These are phyloP conservation scores for Populus hybrid DNA, from an alignment of 441 rosid species.

Conservation along the genomic window DNA sequence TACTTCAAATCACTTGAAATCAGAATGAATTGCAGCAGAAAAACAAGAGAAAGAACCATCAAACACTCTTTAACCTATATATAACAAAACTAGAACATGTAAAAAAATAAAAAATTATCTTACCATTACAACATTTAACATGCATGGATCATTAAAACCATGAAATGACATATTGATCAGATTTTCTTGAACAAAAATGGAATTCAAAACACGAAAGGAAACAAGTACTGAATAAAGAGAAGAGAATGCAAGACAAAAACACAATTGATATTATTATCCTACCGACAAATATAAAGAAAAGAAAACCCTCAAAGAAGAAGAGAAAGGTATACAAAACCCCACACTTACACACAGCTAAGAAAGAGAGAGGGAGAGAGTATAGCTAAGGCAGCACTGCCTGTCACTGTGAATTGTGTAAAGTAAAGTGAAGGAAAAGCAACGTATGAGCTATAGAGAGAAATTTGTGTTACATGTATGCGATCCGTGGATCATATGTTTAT, in stretches of 20 bases:
- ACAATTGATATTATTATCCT: constrained; percentile 1
- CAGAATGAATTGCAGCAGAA: constrained; percentile 15
- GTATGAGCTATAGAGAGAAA: neutral
- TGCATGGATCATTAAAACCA: neutral
- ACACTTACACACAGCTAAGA: neutral
- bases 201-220: neutral
- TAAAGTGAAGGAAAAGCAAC: constrained; percentile 28
- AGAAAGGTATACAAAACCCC: neutral
- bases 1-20: constrained; percentile 13
- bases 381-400: neutral
- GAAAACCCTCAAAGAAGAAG: constrained; percentile 9
- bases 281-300: constrained; percentile 16
- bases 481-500: neutral
- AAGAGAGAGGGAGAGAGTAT: constrained; percentile 26
- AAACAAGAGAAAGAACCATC: neutral
- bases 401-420: constrained; percentile 34
- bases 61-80: neutral
- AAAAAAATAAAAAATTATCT: neutral
- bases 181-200: neutral
- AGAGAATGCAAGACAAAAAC: neutral
- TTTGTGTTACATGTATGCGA: neutral
- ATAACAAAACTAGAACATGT: neutral
- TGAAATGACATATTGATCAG: neutral
- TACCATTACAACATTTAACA: neutral
- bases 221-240: neutral